Percentiles rank a stretch among this genome's conserved stretches.
phyloP scores from a whole-genome alignment of 305 asterid species.

The Ilex paraguariensis region DNA sequence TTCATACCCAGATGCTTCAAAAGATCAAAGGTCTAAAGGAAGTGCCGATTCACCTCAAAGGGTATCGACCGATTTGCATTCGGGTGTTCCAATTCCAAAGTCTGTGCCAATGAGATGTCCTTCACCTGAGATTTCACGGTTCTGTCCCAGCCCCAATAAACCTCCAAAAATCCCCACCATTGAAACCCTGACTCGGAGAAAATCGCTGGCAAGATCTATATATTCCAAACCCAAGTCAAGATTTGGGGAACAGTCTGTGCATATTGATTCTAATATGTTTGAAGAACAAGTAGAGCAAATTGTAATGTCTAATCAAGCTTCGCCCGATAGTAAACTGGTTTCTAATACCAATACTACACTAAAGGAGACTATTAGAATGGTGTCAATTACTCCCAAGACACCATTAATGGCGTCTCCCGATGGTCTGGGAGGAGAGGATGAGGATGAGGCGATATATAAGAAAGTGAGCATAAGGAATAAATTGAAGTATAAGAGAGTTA shows the following conservation, averaged over 20 bases:
- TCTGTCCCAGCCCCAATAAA: slow-evolving; percentile 43
- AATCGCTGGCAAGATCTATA: slow-evolving; percentile 44
- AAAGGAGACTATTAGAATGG: slow-evolving; percentile 23
- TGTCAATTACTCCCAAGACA: slow-evolving; percentile 38
- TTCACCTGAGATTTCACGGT: slow-evolving; percentile 41
- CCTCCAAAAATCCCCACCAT: slow-evolving; percentile 56
- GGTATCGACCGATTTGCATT: slow-evolving; percentile 26
- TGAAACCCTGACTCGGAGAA: slow-evolving; percentile 41
- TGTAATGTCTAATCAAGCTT: slow-evolving; percentile 26
- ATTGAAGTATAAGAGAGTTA: slow-evolving; percentile 54
- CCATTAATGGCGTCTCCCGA: slow-evolving; percentile 46
- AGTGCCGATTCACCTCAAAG: slow-evolving; percentile 28
- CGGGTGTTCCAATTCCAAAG: slow-evolving; percentile 21
- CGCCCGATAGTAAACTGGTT: slow-evolving; percentile 36
- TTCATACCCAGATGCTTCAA: slow-evolving; percentile 14
- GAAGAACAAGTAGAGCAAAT: slow-evolving; percentile 25
- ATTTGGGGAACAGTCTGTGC: slow-evolving; percentile 62
- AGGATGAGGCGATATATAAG: slow-evolving; percentile 68
- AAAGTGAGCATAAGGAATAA: slow-evolving; percentile 53
- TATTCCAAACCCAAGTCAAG: slow-evolving; percentile 74
- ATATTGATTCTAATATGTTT: slow-evolving; percentile 30
- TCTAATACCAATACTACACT: slow-evolving; percentile 8
- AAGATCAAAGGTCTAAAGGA: slow-evolving; percentile 25
- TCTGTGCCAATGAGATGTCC: slow-evolving; percentile 23
- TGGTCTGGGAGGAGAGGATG: slow-evolving; percentile 44